Percentiles rank a stretch among this genome's conserved stretches.
phyloP scores from a whole-genome alignment of 169 alveolate genomes.

The Plasmodium knowlesi region DNA sequence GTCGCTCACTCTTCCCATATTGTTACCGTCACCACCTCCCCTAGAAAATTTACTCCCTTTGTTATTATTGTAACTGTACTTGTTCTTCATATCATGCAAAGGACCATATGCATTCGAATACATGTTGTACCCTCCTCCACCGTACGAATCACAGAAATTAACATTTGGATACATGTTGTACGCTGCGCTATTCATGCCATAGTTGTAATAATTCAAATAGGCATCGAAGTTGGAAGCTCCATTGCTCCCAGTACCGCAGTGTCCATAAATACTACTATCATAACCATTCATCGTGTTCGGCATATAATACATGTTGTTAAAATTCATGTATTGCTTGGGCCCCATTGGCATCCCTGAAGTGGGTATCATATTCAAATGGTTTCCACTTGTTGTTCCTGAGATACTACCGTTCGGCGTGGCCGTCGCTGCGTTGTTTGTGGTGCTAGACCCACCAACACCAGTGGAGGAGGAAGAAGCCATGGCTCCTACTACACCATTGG shows the following conservation, averaged over 20 bases:
- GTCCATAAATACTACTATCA: conserved; percentile 39
- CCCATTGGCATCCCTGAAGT: not conserved
- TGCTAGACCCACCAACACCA: not conserved
- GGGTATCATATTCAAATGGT: not conserved
- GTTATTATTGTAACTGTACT: conserved; percentile 3
- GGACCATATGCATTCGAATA: conserved; percentile 11
- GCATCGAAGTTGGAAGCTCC: conserved; percentile 4
- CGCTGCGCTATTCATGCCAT: not conserved
- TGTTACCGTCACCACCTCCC: conserved; percentile 2
- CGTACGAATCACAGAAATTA: conserved; percentile 22
- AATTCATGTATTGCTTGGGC: conserved; percentile 30
- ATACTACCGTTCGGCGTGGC: not conserved
- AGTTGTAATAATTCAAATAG: conserved; percentile 33
- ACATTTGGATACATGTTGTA: conserved; percentile 27
- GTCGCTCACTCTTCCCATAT: not conserved
- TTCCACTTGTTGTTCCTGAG: not conserved
- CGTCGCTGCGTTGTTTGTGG: not conserved
- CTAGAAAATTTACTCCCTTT: conserved; percentile 14
- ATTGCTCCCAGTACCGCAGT: not conserved
- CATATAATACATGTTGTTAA: conserved; percentile 33
- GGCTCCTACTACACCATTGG: not conserved
- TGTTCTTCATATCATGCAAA: conserved; percentile 27
- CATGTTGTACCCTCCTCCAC: conserved; percentile 34
- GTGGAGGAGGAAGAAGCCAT: not conserved
- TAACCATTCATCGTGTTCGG: conserved; percentile 59